Conservation (phyloP, 2,329 filamentous ascomycete species). For the Verticillium isaacii region DNA sequence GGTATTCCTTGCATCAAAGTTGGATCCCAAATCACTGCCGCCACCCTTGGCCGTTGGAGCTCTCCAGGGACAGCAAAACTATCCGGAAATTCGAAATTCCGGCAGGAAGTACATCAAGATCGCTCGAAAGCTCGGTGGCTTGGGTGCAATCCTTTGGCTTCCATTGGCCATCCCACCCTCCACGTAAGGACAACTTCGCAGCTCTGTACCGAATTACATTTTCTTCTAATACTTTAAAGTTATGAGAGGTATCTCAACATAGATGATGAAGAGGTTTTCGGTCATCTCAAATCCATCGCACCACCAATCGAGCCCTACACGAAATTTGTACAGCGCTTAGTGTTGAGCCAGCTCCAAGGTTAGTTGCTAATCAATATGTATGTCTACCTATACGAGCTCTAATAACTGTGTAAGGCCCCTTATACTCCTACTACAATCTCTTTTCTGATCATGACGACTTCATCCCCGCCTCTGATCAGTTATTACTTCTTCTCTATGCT, state of each 20-base stretch:
- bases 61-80: slow-evolving; percentile 15
- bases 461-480: slow-evolving; percentile 16
- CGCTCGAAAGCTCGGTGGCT: slow-evolving; percentile 19
- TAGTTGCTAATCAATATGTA: no score
- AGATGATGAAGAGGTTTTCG: slow-evolving; percentile 24
- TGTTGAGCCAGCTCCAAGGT: no score
- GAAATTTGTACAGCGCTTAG: slow-evolving; percentile 2
- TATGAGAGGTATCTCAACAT: slow-evolving; percentile 28
- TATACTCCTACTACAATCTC: slow-evolving; percentile 17
- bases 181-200: slow-evolving; percentile 18
- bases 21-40: slow-evolving; percentile 14
- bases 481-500: slow-evolving; percentile 17
- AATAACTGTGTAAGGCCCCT: slow-evolving; percentile 10
- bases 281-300: slow-evolving; percentile 18
- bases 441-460: slow-evolving; percentile 19
- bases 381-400: slow-evolving; percentile 10
- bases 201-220: no score
- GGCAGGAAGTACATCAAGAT: slow-evolving; percentile 30
- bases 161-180: slow-evolving; percentile 24
- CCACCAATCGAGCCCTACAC: slow-evolving; percentile 11
- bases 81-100: slow-evolving; percentile 22
- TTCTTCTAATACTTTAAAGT: slow-evolving; percentile 10
- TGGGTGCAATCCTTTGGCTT: slow-evolving; percentile 26
- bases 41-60: slow-evolving; percentile 5
- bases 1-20: slow-evolving; percentile 22